Base-by-base conservation (phyloP, 331 rosid genomes). In the Phaseolus coccineus region DNA sequence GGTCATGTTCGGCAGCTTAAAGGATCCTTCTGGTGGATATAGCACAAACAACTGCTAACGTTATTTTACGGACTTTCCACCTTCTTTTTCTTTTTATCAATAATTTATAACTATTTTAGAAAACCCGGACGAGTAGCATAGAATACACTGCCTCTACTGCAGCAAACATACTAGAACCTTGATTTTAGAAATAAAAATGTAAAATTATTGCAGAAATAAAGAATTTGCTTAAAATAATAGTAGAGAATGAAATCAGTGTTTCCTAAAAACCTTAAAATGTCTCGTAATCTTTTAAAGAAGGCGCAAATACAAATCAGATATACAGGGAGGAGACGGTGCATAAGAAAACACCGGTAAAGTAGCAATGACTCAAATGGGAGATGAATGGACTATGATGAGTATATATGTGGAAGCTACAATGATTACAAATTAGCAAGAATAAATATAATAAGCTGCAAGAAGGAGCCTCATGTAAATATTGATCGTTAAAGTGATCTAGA, bases 381-480 rank as follows among this genome's bases (percentile, higher is more conserved):
- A 6, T 53, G 55, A 27, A 42, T 57, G 76, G 64, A 84, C 85
- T 71, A 62, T 48, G 46, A 27, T 53, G 62, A 61, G 74, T 37
- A 55, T 73, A 69, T 69, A 70, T 69, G 53, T 77, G 67, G 82
- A 55, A 70, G 67, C 69, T 48, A 81, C 71, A 66, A 55, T 31
- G 79, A 64, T 27, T 52, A 86, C 77, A 71, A 59, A 81, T 51
- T 62, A 70, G 82, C 59, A 40, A 61, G 62, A 85, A 88, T 69
- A 53, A 69, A 77, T 57, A 74, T 62, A 81, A 66, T 24, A 81
- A 70, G 81, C 67, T 78, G 76, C 79, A 77, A 77, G 80, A 39
- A 52, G 33, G 51, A 69, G 76, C 77, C 71, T 68, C 62, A 30
- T 25, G 25, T 25, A 55, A 75, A 73, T 52, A 82, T 31, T 66